Evolutionary conservation across 2,329 filamentous ascomycete genomes (phyloP).

Genomic region (Sclerotinia nivalis): DNA sequence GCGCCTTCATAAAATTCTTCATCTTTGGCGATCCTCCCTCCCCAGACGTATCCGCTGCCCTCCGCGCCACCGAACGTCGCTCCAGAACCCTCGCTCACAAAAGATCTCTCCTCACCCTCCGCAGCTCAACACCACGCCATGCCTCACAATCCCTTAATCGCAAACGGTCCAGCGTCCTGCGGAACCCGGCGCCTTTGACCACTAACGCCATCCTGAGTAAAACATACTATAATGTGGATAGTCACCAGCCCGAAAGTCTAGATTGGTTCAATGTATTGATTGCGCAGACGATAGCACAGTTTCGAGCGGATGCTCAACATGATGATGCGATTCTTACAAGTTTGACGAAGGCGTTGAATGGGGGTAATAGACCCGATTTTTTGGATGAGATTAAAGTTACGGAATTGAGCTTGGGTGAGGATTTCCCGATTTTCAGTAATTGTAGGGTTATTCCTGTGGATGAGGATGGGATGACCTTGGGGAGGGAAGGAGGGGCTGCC

Average conservation of each 20-base stretch:
- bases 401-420: conserved; percentile 90
- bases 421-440: conserved; percentile 98
- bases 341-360: conserved; percentile 82
- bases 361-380: conserved; percentile 83
- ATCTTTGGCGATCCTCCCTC: conserved; percentile 95
- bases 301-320: conserved; percentile 86
- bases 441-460: conserved; percentile 92
- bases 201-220: conserved; percentile 94
- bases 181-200: conserved; percentile 73
- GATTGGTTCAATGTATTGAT: conserved; percentile 99
- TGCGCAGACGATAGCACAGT: conserved; percentile 94
- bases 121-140: conserved; percentile 43
- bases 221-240: conserved; percentile 95
- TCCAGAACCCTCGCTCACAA: conserved; percentile 75
- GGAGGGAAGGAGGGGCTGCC: conserved; percentile 33
- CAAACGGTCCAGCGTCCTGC: conserved; percentile 71
- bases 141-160: conserved; percentile 53
- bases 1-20: conserved; percentile 98
- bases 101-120: conserved; percentile 67
- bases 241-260: conserved; percentile 92
- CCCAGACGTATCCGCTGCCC: conserved; percentile 74
- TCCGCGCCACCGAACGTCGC: conserved; percentile 72
- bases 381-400: conserved; percentile 92
- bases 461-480: conserved; percentile 67
- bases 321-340: conserved; percentile 87